A percentile compares a stretch with the other conserved stretches of the same genome.
Conservation (phyloP, 768 basidiomycete genomes). For the Mycena albidolilacea region DNA sequence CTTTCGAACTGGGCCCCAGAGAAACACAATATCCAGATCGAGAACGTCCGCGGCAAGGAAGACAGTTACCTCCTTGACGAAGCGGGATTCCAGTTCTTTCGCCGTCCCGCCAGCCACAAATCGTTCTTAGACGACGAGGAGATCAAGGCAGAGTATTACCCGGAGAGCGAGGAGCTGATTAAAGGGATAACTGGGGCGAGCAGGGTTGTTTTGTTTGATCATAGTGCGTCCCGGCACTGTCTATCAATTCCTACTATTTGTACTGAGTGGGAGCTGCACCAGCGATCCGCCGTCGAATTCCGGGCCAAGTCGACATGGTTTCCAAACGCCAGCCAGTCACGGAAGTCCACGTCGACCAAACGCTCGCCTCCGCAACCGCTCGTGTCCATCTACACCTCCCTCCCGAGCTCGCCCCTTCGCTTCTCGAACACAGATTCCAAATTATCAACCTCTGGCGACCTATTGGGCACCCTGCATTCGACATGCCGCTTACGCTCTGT, state of each 20-base stretch:
- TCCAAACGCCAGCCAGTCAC: conserved; percentile 48
- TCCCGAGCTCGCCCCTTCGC: conserved; percentile 50
- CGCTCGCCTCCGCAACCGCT: conserved; percentile 49
- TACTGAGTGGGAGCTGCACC: conserved; percentile 19
- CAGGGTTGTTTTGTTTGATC: conserved; percentile 57
- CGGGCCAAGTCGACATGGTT: conserved; percentile 42
- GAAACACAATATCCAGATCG: conserved; percentile 42
- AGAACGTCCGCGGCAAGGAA: conserved; percentile 54
- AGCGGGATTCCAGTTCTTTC: conserved; percentile 54
- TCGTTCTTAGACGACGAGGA: conserved; percentile 53
- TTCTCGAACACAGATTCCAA: conserved; percentile 58
- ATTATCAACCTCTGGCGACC: conserved; percentile 67
- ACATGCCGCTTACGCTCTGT: conserved; percentile 58
- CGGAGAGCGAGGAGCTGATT: conserved; percentile 54
- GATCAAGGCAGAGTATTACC: conserved; percentile 56
- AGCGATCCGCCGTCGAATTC: conserved; percentile 49
- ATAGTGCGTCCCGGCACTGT: conserved; percentile 48
- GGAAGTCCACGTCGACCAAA: conserved; percentile 59
- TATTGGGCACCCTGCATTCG: conserved; percentile 53
- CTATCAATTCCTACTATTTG: conserved; percentile 11
- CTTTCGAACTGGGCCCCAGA: conserved; percentile 43
- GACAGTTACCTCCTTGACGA: conserved; percentile 48
- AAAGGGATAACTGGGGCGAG: conserved; percentile 58
- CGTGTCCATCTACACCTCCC: conserved; percentile 58
- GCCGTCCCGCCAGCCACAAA: conserved; percentile 42